Evolutionary conservation across 1,284 basidiomycete genomes (phyloP).

Genomic region (Farysia itapuensis): DNA sequence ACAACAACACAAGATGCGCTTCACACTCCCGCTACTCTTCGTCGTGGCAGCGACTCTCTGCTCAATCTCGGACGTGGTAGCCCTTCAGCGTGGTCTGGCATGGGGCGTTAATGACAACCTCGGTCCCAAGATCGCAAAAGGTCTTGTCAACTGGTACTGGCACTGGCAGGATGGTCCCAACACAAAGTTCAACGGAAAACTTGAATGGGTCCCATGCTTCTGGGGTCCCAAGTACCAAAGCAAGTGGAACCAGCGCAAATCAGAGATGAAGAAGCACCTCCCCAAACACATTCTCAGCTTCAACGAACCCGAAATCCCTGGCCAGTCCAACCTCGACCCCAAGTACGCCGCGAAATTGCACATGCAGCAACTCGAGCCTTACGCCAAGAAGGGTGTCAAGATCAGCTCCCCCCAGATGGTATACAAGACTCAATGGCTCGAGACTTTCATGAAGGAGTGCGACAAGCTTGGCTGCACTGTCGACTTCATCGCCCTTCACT

Average conservation of each 20-base stretch:
- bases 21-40: slow-evolving; percentile 26
- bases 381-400: slow-evolving; percentile 50
- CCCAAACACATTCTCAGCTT: slow-evolving; percentile 44
- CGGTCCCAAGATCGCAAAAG: slow-evolving; percentile 38
- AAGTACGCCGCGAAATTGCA: slow-evolving; percentile 45
- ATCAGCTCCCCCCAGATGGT: slow-evolving; percentile 57
- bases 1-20: slow-evolving; percentile 20
- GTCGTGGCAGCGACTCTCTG: slow-evolving; percentile 23
- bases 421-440: slow-evolving; percentile 50
- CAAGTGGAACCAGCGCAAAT: slow-evolving; percentile 45
- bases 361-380: slow-evolving; percentile 52
- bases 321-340: slow-evolving; percentile 49
- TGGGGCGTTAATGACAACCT: slow-evolving; percentile 52
- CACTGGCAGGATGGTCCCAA: slow-evolving; percentile 53
- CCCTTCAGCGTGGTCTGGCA: slow-evolving; percentile 38
- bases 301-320: slow-evolving; percentile 54
- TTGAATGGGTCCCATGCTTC: slow-evolving; percentile 53
- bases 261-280: slow-evolving; percentile 29
- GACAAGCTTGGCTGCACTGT: slow-evolving; percentile 45
- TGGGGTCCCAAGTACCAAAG: slow-evolving; percentile 48
- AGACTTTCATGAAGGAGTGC: slow-evolving; percentile 50
- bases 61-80: slow-evolving; percentile 17
- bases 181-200: slow-evolving; percentile 17
- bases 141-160: slow-evolving; percentile 51
- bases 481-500: slow-evolving; percentile 58